Conservation (phyloP, 108 stramenopile species). For the Fragilariopsis cylindrus region DNA sequence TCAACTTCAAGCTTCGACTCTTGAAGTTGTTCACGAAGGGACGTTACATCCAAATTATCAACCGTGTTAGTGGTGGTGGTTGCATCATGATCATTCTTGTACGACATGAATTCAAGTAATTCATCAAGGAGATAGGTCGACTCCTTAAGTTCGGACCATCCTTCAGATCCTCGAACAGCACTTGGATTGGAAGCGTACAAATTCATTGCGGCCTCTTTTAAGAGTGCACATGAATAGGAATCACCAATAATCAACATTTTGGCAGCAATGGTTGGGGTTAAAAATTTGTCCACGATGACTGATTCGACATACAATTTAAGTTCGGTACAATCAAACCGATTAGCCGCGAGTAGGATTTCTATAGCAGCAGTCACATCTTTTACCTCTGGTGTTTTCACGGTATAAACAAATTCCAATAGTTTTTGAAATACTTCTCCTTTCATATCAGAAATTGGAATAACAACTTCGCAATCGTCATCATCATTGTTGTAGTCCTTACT, state of each 20-base stretch:
- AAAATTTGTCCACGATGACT: background rate
- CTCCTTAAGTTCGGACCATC: background rate
- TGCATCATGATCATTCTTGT: no score
- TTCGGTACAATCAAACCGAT: conserved; percentile 13
- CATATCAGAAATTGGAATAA: background rate
- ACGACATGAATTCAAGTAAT: background rate
- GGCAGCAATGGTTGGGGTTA: conserved; percentile 4
- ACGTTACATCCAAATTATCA: conserved; percentile 1
- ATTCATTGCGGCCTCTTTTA: conserved; percentile 17
- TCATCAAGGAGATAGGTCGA: background rate
- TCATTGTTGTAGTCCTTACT: background rate
- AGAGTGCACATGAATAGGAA: conserved; percentile 12
- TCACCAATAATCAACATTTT: conserved; percentile 15
- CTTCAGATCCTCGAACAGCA: background rate
- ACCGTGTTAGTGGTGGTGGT: background rate
- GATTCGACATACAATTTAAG: conserved; percentile 16
- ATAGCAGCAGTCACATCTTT: background rate
- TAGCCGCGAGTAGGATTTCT: conserved; percentile 1
- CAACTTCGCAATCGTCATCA: no score
- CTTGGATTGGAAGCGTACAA: background rate
- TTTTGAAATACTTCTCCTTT: background rate
- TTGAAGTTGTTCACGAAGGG: conserved; percentile 1
- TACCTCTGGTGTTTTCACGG: background rate
- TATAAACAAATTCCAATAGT: conserved; percentile 10
- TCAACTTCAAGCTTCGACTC: background rate